Evolutionary conservation across 805 yeast species (phyloP).

Genomic region (Zygosaccharomyces lentus): DNA sequence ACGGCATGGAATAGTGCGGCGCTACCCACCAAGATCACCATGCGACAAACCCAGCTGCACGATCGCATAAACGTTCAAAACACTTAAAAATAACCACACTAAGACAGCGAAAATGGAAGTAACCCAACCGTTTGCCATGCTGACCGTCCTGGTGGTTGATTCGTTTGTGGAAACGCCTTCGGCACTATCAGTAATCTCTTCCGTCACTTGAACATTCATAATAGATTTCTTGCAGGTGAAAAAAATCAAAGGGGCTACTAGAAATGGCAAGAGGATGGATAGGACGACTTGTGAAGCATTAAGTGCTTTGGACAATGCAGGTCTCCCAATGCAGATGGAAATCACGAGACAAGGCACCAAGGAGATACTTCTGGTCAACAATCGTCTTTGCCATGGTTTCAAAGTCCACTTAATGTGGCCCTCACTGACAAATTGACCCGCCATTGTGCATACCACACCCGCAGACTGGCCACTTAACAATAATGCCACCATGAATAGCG

Average conservation of each 20-base stretch:
- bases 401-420: slow-evolving; percentile 83
- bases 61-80: slow-evolving; percentile 64
- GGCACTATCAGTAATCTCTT: slow-evolving; percentile 9
- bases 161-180: slow-evolving; percentile 19
- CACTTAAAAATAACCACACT: slow-evolving; percentile 68
- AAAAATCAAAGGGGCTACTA: slow-evolving; percentile 79
- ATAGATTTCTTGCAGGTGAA: slow-evolving; percentile 67
- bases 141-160: slow-evolving; percentile 33
- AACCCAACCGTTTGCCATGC: slow-evolving; percentile 61
- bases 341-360: slow-evolving; percentile 77
- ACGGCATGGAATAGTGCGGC: neutral
- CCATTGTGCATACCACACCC: slow-evolving; percentile 88
- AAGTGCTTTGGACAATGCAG: slow-evolving; percentile 66
- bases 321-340: slow-evolving; percentile 64
- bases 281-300: slow-evolving; percentile 84
- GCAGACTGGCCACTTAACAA: slow-evolving; percentile 86
- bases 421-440: slow-evolving; percentile 89
- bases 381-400: slow-evolving; percentile 74
- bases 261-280: slow-evolving; percentile 76
- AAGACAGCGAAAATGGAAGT: slow-evolving; percentile 47
- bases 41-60: slow-evolving; percentile 37
- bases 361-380: slow-evolving; percentile 72
- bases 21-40: slow-evolving; percentile 22
- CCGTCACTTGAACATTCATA: slow-evolving; percentile 53
- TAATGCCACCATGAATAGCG: slow-evolving; percentile 78